Evolutionary conservation across 768 basidiomycete genomes (phyloP).

Genomic region (Termitomyces sp.): DNA sequence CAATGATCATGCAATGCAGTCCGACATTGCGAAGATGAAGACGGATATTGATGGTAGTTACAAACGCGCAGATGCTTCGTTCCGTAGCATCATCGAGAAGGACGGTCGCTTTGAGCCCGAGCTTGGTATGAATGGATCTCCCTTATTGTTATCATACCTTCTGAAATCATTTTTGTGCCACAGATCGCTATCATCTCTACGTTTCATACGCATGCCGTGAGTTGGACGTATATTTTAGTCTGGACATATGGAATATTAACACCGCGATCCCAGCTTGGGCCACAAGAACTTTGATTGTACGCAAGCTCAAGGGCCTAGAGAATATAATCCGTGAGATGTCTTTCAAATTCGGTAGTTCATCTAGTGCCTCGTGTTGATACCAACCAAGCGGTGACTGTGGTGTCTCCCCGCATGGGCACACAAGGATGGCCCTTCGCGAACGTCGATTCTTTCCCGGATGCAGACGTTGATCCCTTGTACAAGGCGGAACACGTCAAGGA

Average conservation of each 20-base stretch:
- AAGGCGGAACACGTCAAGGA: slow-evolving; percentile 71
- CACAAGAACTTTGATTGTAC: slow-evolving; percentile 79
- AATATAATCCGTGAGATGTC: slow-evolving; percentile 62
- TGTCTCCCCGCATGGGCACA: slow-evolving; percentile 81
- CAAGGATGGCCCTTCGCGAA: slow-evolving; percentile 86
- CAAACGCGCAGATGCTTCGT: slow-evolving; percentile 47
- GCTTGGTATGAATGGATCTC: slow-evolving; percentile 45
- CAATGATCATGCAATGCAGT: slow-evolving; percentile 28
- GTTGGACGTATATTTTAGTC: slow-evolving; percentile 13
- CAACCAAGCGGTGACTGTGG: slow-evolving; percentile 61
- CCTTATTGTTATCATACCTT: not conserved
- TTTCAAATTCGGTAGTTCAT: not conserved
- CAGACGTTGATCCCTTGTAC: slow-evolving; percentile 73
- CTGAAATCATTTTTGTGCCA: not conserved
- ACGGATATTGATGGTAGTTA: slow-evolving; percentile 44
- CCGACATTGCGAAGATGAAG: slow-evolving; percentile 49
- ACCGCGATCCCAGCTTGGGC: slow-evolving; percentile 70
- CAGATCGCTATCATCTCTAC: slow-evolving; percentile 89
- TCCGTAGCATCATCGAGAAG: slow-evolving; percentile 49
- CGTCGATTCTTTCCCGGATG: slow-evolving; percentile 60
- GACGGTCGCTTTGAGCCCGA: slow-evolving; percentile 69
- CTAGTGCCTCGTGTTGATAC: slow-evolving; percentile 3
- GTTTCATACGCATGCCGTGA: slow-evolving; percentile 83
- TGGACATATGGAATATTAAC: slow-evolving; percentile 1
- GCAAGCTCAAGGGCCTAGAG: slow-evolving; percentile 91